These are phyloP conservation scores for Ramularia endophylla DNA, from an alignment of 2,329 filamentous ascomycete genomes.

Conservation along the genomic window DNA sequence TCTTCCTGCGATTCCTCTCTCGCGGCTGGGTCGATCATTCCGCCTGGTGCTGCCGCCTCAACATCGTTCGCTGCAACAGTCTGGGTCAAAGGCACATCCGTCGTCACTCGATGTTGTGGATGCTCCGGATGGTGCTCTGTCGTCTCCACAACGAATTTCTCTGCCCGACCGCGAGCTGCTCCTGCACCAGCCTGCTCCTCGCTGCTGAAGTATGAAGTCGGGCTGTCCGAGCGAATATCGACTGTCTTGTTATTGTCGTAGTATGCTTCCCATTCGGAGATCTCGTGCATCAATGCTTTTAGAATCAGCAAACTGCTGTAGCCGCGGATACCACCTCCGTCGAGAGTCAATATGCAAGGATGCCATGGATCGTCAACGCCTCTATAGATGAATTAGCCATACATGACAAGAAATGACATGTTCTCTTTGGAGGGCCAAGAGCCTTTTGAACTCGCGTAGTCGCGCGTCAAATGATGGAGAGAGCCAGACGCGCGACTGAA, in stretches of 20 bases:
- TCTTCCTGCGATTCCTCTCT: not conserved
- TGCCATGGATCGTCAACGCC: slow-evolving; percentile 43
- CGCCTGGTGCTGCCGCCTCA: not conserved
- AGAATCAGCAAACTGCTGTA: slow-evolving; percentile 47
- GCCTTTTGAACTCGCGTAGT: too few species aligned
- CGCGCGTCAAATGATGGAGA: too few species aligned
- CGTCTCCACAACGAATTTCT: too few species aligned
- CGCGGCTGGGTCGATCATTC: not conserved
- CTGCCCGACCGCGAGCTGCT: slow-evolving; percentile 8
- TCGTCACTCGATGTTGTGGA: too few species aligned
- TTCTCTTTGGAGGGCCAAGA: too few species aligned
- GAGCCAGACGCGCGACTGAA: too few species aligned
- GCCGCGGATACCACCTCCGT: slow-evolving; percentile 48
- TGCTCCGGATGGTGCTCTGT: too few species aligned
- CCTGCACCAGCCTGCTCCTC: slow-evolving; percentile 15
- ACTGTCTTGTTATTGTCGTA: slow-evolving; percentile 22
- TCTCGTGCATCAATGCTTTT: slow-evolving; percentile 44
- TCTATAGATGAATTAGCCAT: slow-evolving; percentile 8
- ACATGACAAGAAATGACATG: too few species aligned
- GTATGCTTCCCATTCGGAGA: slow-evolving; percentile 41
- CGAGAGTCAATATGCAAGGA: slow-evolving; percentile 42
- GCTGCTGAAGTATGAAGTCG: slow-evolving; percentile 8
- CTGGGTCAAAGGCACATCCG: too few species aligned
- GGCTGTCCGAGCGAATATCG: slow-evolving; percentile 16
- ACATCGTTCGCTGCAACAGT: not conserved